A percentile compares a stretch with the other conserved stretches of the same genome.
phyloP scores from a whole-genome alignment of 2,329 filamentous ascomycete species.

The Hypocrella siamensis region DNA sequence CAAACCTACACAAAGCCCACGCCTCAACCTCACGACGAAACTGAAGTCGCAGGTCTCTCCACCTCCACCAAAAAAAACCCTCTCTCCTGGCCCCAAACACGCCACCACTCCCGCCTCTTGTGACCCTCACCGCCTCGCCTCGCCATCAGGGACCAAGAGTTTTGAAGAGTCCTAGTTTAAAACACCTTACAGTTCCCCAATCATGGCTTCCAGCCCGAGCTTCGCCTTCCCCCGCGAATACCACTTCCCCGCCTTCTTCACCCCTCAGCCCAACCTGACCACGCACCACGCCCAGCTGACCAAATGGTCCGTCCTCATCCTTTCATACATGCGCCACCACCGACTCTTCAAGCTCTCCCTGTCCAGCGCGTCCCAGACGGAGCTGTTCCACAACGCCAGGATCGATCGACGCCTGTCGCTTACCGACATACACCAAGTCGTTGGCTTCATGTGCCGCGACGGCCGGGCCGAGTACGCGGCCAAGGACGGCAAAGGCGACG shows the following conservation, averaged over 20 bases:
- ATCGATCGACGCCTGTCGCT: slow-evolving; percentile 34
- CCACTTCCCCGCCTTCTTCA: slow-evolving; percentile 76
- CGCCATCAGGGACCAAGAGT: too few relatives aligned
- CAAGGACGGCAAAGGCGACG: slow-evolving; percentile 19
- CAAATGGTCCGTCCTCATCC: slow-evolving; percentile 79
- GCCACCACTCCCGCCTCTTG: neutral
- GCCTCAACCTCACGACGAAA: too few relatives aligned
- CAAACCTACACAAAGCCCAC: too few relatives aligned
- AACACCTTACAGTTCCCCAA: too few relatives aligned
- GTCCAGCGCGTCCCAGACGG: slow-evolving; percentile 32
- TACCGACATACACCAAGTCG: slow-evolving; percentile 38
- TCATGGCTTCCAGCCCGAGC: neutral
- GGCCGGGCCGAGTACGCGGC: slow-evolving; percentile 51
- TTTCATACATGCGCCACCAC: slow-evolving; percentile 67
- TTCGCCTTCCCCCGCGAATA: slow-evolving; percentile 44
- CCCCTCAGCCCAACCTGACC: slow-evolving; percentile 56
- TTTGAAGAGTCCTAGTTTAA: too few relatives aligned
- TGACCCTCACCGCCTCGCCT: neutral
- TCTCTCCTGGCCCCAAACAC: too few relatives aligned
- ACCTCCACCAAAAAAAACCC: too few relatives aligned
- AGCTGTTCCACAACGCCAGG: slow-evolving; percentile 41
- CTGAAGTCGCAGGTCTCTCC: too few relatives aligned
- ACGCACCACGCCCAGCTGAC: slow-evolving; percentile 62
- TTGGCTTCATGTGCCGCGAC: slow-evolving; percentile 43
- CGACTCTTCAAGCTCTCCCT: slow-evolving; percentile 62